phyloP scores from a whole-genome alignment of 1,284 basidiomycete genomes.

The Ustilago lituana region DNA sequence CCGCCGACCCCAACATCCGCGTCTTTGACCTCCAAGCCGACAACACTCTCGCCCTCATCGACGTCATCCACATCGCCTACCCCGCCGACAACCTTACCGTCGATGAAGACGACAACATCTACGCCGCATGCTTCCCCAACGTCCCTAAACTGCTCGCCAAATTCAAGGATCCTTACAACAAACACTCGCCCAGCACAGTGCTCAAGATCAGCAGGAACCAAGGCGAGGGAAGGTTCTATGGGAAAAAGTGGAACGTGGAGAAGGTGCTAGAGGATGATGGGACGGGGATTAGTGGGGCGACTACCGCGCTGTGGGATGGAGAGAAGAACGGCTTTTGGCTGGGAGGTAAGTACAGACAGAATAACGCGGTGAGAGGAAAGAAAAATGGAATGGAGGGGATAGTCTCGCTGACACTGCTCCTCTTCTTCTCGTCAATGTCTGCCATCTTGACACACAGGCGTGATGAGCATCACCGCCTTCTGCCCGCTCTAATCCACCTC shows the following conservation, averaged over 20 bases:
- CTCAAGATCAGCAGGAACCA: slow-evolving; percentile 50
- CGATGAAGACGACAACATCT: slow-evolving; percentile 49
- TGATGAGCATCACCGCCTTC: slow-evolving; percentile 20
- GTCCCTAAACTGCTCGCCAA: slow-evolving; percentile 34
- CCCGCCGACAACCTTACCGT: slow-evolving; percentile 53
- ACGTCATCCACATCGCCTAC: slow-evolving; percentile 49
- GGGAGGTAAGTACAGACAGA: slow-evolving; percentile 30
- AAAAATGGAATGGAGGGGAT: no score
- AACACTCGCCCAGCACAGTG: slow-evolving; percentile 35
- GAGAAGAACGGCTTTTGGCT: slow-evolving; percentile 25
- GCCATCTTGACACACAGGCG: slow-evolving; percentile 2
- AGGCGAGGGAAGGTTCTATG: slow-evolving; percentile 50
- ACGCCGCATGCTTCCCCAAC: slow-evolving; percentile 45
- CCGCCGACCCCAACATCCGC: slow-evolving; percentile 36
- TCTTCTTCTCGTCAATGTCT: background rate
- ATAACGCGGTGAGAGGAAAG: no score
- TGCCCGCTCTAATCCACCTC: slow-evolving; percentile 14
- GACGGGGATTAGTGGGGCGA: slow-evolving; percentile 24
- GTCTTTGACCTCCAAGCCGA: slow-evolving; percentile 54
- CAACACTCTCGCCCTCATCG: slow-evolving; percentile 38
- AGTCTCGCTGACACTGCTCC: background rate
- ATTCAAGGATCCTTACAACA: slow-evolving; percentile 40
- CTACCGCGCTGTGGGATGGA: slow-evolving; percentile 38
- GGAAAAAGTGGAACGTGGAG: slow-evolving; percentile 57
- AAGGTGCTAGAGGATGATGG: slow-evolving; percentile 56